Base-by-base conservation (phyloP, 306 rosid species). In the Arachis hypogaea region DNA sequence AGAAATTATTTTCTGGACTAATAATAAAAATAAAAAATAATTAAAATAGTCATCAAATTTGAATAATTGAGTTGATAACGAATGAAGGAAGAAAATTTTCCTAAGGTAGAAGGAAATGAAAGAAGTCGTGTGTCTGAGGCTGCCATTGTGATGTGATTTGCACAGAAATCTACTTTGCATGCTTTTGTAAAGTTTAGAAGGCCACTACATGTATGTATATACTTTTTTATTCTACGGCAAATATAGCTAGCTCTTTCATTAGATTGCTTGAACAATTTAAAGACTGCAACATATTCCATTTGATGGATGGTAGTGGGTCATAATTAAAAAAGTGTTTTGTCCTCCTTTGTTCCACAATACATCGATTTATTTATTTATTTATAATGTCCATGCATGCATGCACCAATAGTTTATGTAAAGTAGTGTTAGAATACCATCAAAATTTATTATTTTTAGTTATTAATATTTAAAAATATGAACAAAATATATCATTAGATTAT, bases 131-230 rank as follows among this genome's bases (percentile, higher is more conserved):
- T 69, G 63, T 69, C 40, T 54, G 64, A 7, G 9, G 7, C 22
- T 54, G 74, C 36, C 63, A 54, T 6, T 7, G 63, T 43, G 38
- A 33, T 33, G 59, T 43, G 56, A 65, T 57, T 43, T 44, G 47
- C 12, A 28, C 36, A 11, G 9, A 54, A 43, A 58, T 57, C 9
- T 42, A 30, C 55, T 71, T 59, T 71, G 14, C 14, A 59, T 42
- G 11, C 75, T 70, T 70, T 70, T 70, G 58, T 57, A 71, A 71
- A 71, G 76, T 30, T 58, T 52, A 14, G 47, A 71, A 8, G 4
- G 33, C 75, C 46, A 71, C 41, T 69, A 33, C 38, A 33, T 33
- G 38, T 22, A 16, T 8, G 7, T 55, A 40, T 4, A 54, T 69
- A 69, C 73, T 30, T 69, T 69, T 59, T 54, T 57, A 9, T 58